Conservation (phyloP, 108 stramenopile species). For the Fragilariopsis cylindrus region DNA sequence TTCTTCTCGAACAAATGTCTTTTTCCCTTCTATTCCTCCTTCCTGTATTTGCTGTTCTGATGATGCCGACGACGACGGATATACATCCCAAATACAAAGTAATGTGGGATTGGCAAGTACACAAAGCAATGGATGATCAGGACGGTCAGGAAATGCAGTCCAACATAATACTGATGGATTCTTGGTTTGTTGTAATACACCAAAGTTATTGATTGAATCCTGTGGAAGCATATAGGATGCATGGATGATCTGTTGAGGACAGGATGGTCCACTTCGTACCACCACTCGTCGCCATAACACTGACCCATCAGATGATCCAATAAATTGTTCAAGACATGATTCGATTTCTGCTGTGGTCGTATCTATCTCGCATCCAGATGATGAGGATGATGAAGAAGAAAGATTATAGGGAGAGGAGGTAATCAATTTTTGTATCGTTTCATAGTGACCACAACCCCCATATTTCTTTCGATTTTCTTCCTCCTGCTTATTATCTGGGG, state of each 20-base stretch:
- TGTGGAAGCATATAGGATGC: conserved; percentile 34
- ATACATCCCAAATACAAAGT: conserved; percentile 68
- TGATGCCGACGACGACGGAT: conserved; percentile 19
- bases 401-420: conserved; percentile 16
- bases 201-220: neutral
- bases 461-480: neutral
- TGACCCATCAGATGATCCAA: conserved; percentile 5
- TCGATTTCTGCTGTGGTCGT: conserved; percentile 34
- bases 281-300: conserved; percentile 34
- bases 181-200: neutral
- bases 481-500: neutral
- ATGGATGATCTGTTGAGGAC: conserved; percentile 30
- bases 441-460: conserved; percentile 19
- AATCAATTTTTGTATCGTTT: conserved; percentile 28
- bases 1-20: neutral
- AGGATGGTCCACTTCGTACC: conserved; percentile 36
- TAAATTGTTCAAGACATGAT: conserved; percentile 33
- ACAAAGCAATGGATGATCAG: conserved; percentile 59
- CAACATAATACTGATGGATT: conserved; percentile 47
- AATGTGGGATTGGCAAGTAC: conserved; percentile 58
- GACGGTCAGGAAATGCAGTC: conserved; percentile 58
- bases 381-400: too few species aligned
- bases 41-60: neutral
- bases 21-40: neutral
- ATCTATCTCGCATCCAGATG: neutral